Percentiles rank a stretch among this genome's conserved stretches.
phyloP scores from a whole-genome alignment of 2,329 filamentous ascomycete species.

The Talaromyces funiculosus region DNA sequence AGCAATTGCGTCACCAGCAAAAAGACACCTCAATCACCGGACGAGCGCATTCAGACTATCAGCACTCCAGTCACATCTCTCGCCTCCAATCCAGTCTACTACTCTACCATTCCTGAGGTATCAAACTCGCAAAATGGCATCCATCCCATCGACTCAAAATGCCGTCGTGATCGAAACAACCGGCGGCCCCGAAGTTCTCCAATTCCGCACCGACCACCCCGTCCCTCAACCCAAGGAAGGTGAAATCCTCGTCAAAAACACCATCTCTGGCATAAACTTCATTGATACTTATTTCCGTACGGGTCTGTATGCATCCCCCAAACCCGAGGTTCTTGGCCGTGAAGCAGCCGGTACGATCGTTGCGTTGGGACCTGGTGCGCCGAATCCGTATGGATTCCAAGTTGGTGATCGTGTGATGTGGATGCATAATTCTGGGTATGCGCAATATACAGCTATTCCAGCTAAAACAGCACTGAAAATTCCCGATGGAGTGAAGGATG shows the following conservation, averaged over 20 bases:
- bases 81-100: background rate
- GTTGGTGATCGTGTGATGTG: slow-evolving; percentile 68
- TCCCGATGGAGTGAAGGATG: slow-evolving; percentile 56
- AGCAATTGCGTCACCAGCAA: slow-evolving; percentile 5
- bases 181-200: slow-evolving; percentile 65
- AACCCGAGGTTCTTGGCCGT: slow-evolving; percentile 72
- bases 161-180: slow-evolving; percentile 67
- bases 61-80: slow-evolving; percentile 8
- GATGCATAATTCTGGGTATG: slow-evolving; percentile 53
- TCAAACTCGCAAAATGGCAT: slow-evolving; percentile 21
- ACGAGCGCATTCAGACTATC: slow-evolving; percentile 2
- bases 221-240: slow-evolving; percentile 64
- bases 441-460: slow-evolving; percentile 53
- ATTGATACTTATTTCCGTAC: slow-evolving; percentile 90
- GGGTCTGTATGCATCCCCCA: slow-evolving; percentile 67
- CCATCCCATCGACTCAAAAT: slow-evolving; percentile 62
- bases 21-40: background rate
- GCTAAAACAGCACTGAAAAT: slow-evolving; percentile 55
- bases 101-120: background rate
- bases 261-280: slow-evolving; percentile 75
- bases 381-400: slow-evolving; percentile 49
- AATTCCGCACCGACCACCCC: slow-evolving; percentile 64
- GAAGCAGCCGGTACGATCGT: slow-evolving; percentile 71
- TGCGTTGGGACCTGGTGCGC: slow-evolving; percentile 48
- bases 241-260: slow-evolving; percentile 74